Base-by-base conservation (phyloP, 2,329 filamentous ascomycete genomes). In the Tolypocladium ophioglossoides region DNA sequence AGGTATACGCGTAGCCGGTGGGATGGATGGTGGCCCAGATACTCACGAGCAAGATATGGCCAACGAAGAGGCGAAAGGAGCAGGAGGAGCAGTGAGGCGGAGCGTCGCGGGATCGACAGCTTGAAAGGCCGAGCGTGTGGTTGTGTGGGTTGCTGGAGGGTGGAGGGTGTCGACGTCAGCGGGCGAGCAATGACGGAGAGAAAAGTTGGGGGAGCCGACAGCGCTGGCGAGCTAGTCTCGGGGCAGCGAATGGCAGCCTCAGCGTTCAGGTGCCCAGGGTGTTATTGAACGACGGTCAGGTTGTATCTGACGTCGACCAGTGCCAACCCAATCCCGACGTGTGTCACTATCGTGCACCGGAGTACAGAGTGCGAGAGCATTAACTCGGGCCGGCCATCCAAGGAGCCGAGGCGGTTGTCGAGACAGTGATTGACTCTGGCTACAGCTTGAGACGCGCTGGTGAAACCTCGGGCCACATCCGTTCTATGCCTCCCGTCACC, bases 51-150 rank as follows among this genome's bases (percentile, higher is more conserved):
- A 48, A 32, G 44, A 32, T 20, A 27, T 34, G 44, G 44, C 27
- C 44, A 48, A 34, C 22, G 44, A 6, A 22, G 34, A 50, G 32
- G 48, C 34, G 37, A n/a, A 24, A 30, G 37, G 49, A 38, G 24
- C 49, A 48, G 44, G 44, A 27, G 27, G 27, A 27, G 27, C 27
- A 27, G 27, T 49, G 54, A 56, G 54, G 48, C 54, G 54, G 49
- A 56, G 51, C 51, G 54, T 44, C 41, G 54, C 47, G 48, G 54
- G 51, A 55, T 53, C 51, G 54, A 47, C 54, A 49, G 47, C 35
- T 32, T 14, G 38, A 30, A 39, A 50, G 39, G 48, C 27, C 27
- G 30, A 30, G 27, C 41, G 39, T 30, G 35, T 38, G 52, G 38
- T 39, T n/a, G 47, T 20, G 38, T 24, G 46, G 27, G 34, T 24